Evolutionary conservation across 305 asterid species (phyloP).

Genomic region (Galium porrigens): DNA sequence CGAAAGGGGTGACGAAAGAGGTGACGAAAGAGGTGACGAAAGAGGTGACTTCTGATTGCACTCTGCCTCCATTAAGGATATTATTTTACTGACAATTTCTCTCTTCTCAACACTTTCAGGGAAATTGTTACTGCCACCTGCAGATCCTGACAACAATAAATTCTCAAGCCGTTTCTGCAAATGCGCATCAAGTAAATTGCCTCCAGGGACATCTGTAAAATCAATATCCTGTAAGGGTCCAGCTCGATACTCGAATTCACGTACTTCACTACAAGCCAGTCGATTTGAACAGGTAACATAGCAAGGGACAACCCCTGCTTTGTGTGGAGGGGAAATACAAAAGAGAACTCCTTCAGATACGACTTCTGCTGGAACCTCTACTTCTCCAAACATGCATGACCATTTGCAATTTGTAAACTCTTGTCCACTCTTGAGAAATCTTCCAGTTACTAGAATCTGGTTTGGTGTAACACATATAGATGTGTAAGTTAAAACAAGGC

Average conservation of each 20-base stretch:
- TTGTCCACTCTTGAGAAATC: constrained; percentile 44
- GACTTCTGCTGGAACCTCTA: constrained; percentile 72
- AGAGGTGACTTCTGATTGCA: constrained; percentile 26
- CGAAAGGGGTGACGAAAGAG: constrained; percentile 22
- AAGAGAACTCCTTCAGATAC: constrained; percentile 56
- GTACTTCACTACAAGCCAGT: constrained; percentile 77
- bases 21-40: constrained; percentile 24
- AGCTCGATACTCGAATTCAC: constrained; percentile 64
- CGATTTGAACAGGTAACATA: constrained; percentile 75
- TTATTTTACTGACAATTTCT: constrained; percentile 30
- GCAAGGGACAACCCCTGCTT: constrained; percentile 62
- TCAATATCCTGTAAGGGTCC: constrained; percentile 26
- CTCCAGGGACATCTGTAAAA: constrained; percentile 23
- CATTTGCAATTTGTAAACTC: constrained; percentile 45
- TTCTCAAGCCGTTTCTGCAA: constrained; percentile 49
- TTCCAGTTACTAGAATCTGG: constrained; percentile 61
- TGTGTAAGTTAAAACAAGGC: not conserved
- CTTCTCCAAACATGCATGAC: constrained; percentile 88
- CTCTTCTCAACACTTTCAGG: constrained; percentile 29
- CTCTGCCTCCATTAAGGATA: constrained; percentile 48
- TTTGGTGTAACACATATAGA: constrained; percentile 16
- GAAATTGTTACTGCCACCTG: constrained; percentile 23
- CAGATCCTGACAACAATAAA: constrained; percentile 31
- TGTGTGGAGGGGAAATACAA: constrained; percentile 61
- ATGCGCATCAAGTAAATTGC: constrained; percentile 31